Percentiles rank a stretch among this genome's conserved stretches.
These are phyloP conservation scores for Exophiala lecanii-corni DNA, from an alignment of 2,329 filamentous ascomycete species.

Conservation along the genomic window DNA sequence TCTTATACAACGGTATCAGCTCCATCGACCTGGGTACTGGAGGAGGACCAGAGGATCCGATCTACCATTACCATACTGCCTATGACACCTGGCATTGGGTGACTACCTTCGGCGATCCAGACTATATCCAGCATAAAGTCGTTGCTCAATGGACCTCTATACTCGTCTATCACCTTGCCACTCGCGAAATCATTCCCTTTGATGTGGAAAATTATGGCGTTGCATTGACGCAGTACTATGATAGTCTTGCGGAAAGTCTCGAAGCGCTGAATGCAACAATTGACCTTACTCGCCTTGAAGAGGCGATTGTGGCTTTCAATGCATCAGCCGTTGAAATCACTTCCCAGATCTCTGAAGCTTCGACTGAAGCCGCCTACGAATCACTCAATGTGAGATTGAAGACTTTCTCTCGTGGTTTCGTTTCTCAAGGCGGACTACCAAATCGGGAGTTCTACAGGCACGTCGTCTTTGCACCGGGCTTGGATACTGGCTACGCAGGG, in stretches of 20 bases:
- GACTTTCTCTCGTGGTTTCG: conserved; percentile 45
- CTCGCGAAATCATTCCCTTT: conserved; percentile 36
- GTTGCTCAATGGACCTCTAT: conserved; percentile 46
- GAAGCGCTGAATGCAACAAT: conserved; percentile 29
- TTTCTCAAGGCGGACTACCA: conserved; percentile 43
- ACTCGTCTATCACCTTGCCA: conserved; percentile 39
- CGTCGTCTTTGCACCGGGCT: conserved; percentile 44
- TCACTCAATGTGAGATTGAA: conserved; percentile 43
- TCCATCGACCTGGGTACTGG: conserved; percentile 40
- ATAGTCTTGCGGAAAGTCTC: conserved; percentile 29
- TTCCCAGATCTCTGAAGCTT: conserved; percentile 5
- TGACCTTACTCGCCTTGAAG: conserved; percentile 27
- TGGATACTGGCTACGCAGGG: conserved; percentile 33
- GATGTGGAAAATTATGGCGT: conserved; percentile 37
- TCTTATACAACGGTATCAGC: conserved; percentile 41
- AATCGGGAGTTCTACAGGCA: conserved; percentile 44
- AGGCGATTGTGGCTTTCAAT: conserved; percentile 36
- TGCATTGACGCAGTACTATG: conserved; percentile 34
- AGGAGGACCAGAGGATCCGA: conserved; percentile 34
- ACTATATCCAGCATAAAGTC: conserved; percentile 46
- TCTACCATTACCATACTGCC: conserved; percentile 47
- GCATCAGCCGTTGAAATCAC: conserved; percentile 24
- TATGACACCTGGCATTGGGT: conserved; percentile 52
- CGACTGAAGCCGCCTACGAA: conserved; percentile 25
- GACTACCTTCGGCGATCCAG: conserved; percentile 47